Conservation (phyloP, 2,329 filamentous ascomycete species). For the Sarocladiaceae sp. region DNA sequence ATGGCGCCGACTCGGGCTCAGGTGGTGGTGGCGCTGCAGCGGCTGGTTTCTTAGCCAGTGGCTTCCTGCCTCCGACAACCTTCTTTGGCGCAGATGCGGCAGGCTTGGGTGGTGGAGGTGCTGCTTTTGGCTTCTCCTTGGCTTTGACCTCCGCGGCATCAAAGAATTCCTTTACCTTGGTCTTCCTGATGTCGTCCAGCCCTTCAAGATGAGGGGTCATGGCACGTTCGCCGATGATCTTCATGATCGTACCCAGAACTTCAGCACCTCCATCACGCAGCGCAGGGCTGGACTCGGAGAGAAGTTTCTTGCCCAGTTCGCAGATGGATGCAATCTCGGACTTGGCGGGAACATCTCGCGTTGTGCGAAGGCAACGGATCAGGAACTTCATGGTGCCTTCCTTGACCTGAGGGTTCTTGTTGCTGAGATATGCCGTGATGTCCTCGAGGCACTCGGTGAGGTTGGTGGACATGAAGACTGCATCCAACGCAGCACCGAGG, state of each 20-base stretch:
- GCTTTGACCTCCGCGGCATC: constrained; percentile 51
- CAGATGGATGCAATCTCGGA: constrained; percentile 78
- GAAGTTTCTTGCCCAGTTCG: constrained; percentile 81
- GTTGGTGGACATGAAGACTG: constrained; percentile 57
- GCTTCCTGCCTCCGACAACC: constrained; percentile 35
- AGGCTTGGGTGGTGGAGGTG: constrained; percentile 52
- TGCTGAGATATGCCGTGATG: constrained; percentile 72
- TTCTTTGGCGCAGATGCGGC: constrained; percentile 37
- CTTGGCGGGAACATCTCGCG: constrained; percentile 75
- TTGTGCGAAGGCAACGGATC: constrained; percentile 78
- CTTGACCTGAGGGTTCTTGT: constrained; percentile 98
- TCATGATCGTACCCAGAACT: constrained; percentile 91
- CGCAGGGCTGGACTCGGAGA: constrained; percentile 81
- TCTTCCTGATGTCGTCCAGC: constrained; percentile 91
- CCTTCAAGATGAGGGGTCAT: constrained; percentile 92
- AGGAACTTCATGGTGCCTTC: constrained; percentile 91
- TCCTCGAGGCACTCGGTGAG: constrained; percentile 88
- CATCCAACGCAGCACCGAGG: constrained; percentile 75
- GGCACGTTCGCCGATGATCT: constrained; percentile 92
- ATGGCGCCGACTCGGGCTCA: constrained; percentile 39
- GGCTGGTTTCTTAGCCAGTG: constrained; percentile 38
- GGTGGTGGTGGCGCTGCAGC: constrained; percentile 31
- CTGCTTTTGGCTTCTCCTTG: constrained; percentile 72
- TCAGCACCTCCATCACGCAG: constrained; percentile 87
- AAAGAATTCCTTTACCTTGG: constrained; percentile 89